Base-by-base conservation (phyloP, 148 eudicot species). In the Vaccinium corymbosum region DNA sequence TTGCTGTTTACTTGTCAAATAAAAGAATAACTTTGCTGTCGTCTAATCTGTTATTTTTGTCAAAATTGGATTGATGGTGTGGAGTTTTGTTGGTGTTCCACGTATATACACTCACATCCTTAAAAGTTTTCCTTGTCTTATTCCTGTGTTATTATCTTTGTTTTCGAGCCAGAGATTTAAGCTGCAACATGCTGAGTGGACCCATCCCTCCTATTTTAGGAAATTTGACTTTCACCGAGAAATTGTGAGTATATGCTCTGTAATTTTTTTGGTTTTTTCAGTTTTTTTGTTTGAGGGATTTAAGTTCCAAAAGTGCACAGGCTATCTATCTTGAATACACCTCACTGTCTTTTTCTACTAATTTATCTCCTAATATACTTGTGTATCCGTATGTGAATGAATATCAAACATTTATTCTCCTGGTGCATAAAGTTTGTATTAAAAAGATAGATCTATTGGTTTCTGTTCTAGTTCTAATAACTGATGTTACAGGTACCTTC, bases 211-310 rank as follows among this genome's bases (percentile, higher is more conserved):
- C 98, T 13, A 95, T 97, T 83, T 86, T 97, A 71, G 99, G 98
- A 84, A 97, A 97, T 85, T 89, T 97, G 83, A 93, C 97, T 32
- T 97, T 91, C 84, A 94, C 99, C 0, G 98, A 97, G 91, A 97
- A 97, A 87, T 81, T 97, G 99, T 97, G 75, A 92, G 99, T 88
- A 80, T 66, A 82, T 46, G 12, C 42, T 80, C 29, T 64, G 22
- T 55, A 56, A 80, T 68, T 73, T 42, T 4, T 42, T 42, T 42
- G 6, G 52, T 79, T 59, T 79, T 48, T 32, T 25, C 19, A 1
- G 27, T 15, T 78, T 32, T 57, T 32, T 22, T 42, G 46, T 42
- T 84, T 66, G 13, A 29, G 68, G 12, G 46, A 32, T 4, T 13
- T 81, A 46, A 48, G n/a, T 46, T 81, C 50, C 46, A 15, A 48